Evolutionary conservation across 306 rosid species (phyloP).

Genomic region (Geum urbanum): DNA sequence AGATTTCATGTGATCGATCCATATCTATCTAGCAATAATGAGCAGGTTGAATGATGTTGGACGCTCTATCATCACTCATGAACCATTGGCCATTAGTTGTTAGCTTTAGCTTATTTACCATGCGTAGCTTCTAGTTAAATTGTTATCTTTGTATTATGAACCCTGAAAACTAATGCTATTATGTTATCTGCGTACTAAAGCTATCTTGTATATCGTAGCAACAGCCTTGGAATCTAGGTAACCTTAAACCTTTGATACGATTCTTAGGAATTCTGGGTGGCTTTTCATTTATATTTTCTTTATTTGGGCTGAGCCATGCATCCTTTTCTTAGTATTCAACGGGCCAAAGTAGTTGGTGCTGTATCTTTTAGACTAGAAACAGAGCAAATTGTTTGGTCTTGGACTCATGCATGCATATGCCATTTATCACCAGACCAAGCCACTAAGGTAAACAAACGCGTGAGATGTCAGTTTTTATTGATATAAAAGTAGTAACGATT

Average conservation of each 20-base stretch:
- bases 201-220: not conserved
- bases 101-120: not conserved
- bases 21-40: not conserved
- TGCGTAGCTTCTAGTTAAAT: not conserved
- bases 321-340: not conserved
- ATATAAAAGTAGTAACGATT: no score
- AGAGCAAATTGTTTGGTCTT: no score
- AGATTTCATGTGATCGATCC: constrained; percentile 6
- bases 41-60: not conserved
- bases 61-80: not conserved
- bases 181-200: not conserved
- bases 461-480: no score
- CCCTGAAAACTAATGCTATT: not conserved
- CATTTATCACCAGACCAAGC: not conserved
- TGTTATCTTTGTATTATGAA: not conserved
- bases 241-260: not conserved
- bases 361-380: no score
- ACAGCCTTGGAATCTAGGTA: not conserved
- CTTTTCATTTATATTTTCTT: not conserved
- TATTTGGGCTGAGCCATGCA: not conserved
- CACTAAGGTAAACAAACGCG: not conserved
- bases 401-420: not conserved
- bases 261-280: no score
- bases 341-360: not conserved
- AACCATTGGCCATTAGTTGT: not conserved